Percentiles rank a stretch among this genome's conserved stretches.
phyloP scores from a whole-genome alignment of 306 rosid species.

The Styphnolobium japonicum region DNA sequence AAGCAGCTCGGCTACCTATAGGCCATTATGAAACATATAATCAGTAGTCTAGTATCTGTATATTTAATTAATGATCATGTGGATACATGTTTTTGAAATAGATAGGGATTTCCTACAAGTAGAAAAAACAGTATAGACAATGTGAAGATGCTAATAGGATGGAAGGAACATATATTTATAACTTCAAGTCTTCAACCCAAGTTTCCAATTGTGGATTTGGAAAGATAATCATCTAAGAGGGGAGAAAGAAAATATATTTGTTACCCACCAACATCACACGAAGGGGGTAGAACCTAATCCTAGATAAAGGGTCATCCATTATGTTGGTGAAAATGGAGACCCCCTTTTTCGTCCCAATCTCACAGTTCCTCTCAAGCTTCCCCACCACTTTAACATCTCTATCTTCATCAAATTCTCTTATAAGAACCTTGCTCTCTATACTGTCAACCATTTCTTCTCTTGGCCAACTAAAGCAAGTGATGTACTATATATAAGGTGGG shows the following conservation, averaged over 20 bases:
- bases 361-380: constrained; percentile 78
- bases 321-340: constrained; percentile 63
- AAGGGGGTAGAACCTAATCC: constrained; percentile 74
- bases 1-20: constrained; percentile 66
- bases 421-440: constrained; percentile 41
- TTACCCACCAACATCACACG: constrained; percentile 68
- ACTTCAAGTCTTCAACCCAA: not conserved
- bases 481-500: constrained; percentile 17
- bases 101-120: not conserved
- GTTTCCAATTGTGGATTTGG: constrained; percentile 20
- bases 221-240: not conserved
- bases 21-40: constrained; percentile 9
- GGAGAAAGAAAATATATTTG: not conserved
- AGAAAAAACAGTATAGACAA: constrained; percentile 12
- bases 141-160: constrained; percentile 13
- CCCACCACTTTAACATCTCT: constrained; percentile 71
- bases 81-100: constrained; percentile 8
- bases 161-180: not conserved
- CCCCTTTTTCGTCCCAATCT: constrained; percentile 63
- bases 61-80: too few relatives aligned
- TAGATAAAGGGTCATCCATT: constrained; percentile 69
- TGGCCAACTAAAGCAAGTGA: constrained; percentile 29
- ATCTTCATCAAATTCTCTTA: constrained; percentile 68
- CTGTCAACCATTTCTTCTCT: constrained; percentile 44
- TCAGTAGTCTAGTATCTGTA: not conserved